phyloP scores from a whole-genome alignment of 768 basidiomycete species.

The Russula ochroleuca region DNA sequence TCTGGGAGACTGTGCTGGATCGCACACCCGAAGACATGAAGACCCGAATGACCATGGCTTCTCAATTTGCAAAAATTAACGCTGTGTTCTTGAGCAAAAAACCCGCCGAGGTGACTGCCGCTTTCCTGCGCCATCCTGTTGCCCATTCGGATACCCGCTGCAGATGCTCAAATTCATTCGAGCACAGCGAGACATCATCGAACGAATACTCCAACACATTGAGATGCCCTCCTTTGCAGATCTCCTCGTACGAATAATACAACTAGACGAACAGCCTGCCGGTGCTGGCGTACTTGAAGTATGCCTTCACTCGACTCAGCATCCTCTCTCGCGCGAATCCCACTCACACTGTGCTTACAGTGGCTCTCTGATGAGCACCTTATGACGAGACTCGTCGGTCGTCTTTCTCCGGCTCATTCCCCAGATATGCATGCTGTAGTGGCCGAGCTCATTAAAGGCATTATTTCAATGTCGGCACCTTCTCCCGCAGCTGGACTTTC shows the following conservation, averaged over 20 bases:
- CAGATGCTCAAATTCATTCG: conserved; percentile 94
- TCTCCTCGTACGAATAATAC: conserved; percentile 83
- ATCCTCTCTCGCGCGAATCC: conserved; percentile 34
- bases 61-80: conserved; percentile 94
- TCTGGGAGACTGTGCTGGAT: conserved; percentile 89
- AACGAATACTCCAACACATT: conserved; percentile 78
- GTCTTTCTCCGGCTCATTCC: conserved; percentile 74
- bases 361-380: conserved; percentile 86
- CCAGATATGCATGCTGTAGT: conserved; percentile 80
- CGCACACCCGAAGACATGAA: conserved; percentile 82
- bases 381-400: conserved; percentile 72
- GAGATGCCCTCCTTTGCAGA: conserved; percentile 91
- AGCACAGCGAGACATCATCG: conserved; percentile 73
- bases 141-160: conserved; percentile 33
- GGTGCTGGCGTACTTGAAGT: conserved; percentile 85
- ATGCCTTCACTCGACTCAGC: conserved; percentile 40
- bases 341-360: conserved; percentile 43
- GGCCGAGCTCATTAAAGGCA: conserved; percentile 87
- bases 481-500: conserved; percentile 73
- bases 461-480: conserved; percentile 90
- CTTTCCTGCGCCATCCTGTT: conserved; percentile 31
- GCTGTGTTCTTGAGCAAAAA: conserved; percentile 83
- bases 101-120: conserved; percentile 70
- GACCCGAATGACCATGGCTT: conserved; percentile 79
- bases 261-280: conserved; percentile 78